Percentiles rank a stretch among this genome's conserved stretches.
phyloP scores from a whole-genome alignment of 306 rosid species.

The Acacia confusa region DNA sequence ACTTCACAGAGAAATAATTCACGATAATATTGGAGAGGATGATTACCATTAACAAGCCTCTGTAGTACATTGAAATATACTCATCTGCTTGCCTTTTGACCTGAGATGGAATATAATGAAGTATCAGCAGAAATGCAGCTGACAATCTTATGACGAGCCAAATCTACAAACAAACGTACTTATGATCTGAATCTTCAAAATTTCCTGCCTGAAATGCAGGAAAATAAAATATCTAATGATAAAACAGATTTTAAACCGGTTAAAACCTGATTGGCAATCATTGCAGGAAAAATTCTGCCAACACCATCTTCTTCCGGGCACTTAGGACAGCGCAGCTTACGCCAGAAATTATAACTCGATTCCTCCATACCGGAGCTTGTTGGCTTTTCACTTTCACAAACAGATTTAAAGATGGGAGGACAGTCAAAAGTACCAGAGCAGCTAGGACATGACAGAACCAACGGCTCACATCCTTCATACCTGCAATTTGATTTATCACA shows the following conservation, averaged over 20 bases:
- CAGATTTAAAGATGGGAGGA: conserved; percentile 64
- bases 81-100: conserved; percentile 82
- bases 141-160: conserved; percentile 23
- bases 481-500: conserved; percentile 50
- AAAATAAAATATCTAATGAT: not conserved
- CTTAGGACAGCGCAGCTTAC: conserved; percentile 63
- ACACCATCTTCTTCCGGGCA: conserved; percentile 65
- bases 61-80: conserved; percentile 73
- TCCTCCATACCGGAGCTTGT: conserved; percentile 44
- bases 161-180: not conserved
- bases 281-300: conserved; percentile 72
- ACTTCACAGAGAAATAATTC: conserved; percentile 4
- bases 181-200: conserved; percentile 9
- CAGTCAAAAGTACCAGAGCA: conserved; percentile 73
- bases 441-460: conserved; percentile 82
- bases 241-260: conserved; percentile 15
- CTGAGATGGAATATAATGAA: conserved; percentile 42
- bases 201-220: conserved; percentile 21
- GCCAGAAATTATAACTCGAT: conserved; percentile 61
- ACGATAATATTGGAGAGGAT: conserved; percentile 13
- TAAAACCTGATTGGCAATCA: conserved; percentile 83
- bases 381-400: conserved; percentile 52
- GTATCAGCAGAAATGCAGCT: conserved; percentile 23
- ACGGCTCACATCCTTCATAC: conserved; percentile 73
- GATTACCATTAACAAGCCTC: conserved; percentile 71